Conservation (phyloP, 139 green algal genomes). For the Auxenochlorella protothecoides region DNA sequence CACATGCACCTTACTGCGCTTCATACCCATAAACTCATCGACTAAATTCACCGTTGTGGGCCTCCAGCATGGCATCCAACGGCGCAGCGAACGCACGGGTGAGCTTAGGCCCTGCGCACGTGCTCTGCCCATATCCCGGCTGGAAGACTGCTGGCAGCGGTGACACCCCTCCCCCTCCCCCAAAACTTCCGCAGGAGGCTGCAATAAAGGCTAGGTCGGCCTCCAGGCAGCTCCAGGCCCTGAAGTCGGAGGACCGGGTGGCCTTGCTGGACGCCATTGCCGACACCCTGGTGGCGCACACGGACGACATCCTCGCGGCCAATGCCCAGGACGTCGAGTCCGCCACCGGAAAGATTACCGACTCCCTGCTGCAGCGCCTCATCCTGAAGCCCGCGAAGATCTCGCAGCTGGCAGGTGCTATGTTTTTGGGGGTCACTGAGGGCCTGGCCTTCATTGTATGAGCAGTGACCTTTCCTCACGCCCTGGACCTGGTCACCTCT, state of each 20-base stretch:
- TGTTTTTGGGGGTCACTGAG: neutral
- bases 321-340: conserved; percentile 72
- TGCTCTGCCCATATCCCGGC: no score
- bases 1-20: no score
- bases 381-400: conserved; percentile 89
- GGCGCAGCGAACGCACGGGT: no score
- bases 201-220: conserved; percentile 48
- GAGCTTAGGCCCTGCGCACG: no score
- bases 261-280: conserved; percentile 71
- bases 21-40: no score
- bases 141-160: neutral
- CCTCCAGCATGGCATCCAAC: neutral
- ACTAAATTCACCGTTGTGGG: neutral
- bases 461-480: no score
- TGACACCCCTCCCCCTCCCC: neutral
- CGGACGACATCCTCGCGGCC: conserved; percentile 68
- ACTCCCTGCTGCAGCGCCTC: conserved; percentile 84
- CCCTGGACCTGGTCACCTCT: no score
- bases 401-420: conserved; percentile 52
- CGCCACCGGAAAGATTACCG: conserved; percentile 36
- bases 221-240: conserved; percentile 63
- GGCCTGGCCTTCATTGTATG: no score
- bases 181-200: neutral
- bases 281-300: conserved; percentile 54
- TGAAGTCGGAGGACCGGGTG: conserved; percentile 51